Evolutionary conservation across 495 filamentous ascomycete genomes (phyloP), one percentile per base, ranked within the genome.

Genomic region (Cetradonia linearis): DNA sequence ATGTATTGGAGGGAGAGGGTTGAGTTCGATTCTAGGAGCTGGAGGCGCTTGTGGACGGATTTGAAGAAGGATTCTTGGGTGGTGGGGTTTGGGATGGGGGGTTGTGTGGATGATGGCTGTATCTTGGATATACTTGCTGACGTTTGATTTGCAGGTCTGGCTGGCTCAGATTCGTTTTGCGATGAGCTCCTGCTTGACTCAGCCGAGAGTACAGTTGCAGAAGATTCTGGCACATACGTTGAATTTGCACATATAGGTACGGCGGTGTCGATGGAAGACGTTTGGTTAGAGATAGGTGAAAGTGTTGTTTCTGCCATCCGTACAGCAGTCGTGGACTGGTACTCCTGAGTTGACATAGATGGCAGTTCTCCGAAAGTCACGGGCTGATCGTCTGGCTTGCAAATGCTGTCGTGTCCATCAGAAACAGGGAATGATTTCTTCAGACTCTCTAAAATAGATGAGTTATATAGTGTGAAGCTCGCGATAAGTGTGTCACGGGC

Each of bases 11-110:
- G 80, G 0, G 91, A 95, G 31, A 98, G 77, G 3, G 91, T 93
- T 8, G 89, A 89, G 71, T 97, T 96, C 25, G 88, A 81, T 71
- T 98, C 93, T 16, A 98, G 84, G 62, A 86, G 81, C 65, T 91
- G 87, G 7, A 98, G 81, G 42, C 93, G 88, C 69, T 96, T 95
- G 62, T 89, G 87, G 5, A 98, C 84, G 8, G 89, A 89, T 71
- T 97, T 97, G 80, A 96, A 98, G 74, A 98, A 97, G 9, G 86
- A 90, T 70, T 96, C 93, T 73, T 98, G 93, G 5, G 89, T 92
- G 0, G 89, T 91, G 13, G 92, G 91, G 20, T 81, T 83, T 3
- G 89, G 71, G 23, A 80, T 70, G 14, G 84, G 74, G 0, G 86
- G 80, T 48, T 82, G 77, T 0, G 76, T 77, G 11, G 63, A 50